Conservation (phyloP, 2,329 filamentous ascomycete genomes). For the Fusarium redolens region DNA sequence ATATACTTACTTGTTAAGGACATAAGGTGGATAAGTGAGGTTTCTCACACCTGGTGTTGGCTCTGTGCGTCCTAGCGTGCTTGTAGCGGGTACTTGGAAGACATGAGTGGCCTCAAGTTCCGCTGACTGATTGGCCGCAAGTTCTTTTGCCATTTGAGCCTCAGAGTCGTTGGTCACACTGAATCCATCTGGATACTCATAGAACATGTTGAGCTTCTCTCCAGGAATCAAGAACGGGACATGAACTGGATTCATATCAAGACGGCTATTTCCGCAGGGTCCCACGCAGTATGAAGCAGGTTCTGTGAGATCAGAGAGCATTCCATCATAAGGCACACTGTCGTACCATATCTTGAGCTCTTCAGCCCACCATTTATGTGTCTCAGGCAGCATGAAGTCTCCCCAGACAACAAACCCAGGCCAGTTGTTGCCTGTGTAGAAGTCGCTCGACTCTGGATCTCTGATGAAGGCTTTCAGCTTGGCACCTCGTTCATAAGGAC, state of each 20-base stretch:
- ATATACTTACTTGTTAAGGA: background rate
- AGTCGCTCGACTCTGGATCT: background rate
- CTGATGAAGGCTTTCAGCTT: background rate
- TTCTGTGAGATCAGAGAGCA: background rate
- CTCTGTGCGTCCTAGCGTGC: background rate
- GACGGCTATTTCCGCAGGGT: background rate
- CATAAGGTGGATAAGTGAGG: background rate
- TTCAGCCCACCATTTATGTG: background rate
- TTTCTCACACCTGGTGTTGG: background rate
- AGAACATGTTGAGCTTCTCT: background rate
- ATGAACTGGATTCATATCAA: conserved; percentile 1
- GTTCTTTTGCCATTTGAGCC: background rate
- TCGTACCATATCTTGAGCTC: conserved; percentile 1
- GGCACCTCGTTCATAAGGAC: background rate
- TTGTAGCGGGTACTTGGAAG: background rate
- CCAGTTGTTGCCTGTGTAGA: background rate
- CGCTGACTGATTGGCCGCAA: background rate
- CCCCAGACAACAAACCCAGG: background rate
- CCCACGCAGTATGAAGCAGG: background rate
- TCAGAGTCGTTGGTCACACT: background rate
- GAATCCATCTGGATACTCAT: background rate
- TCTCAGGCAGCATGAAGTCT: background rate
- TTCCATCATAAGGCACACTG: background rate
- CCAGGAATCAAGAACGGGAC: background rate
- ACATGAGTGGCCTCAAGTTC: background rate